These are phyloP conservation scores for Penicillium frequentans DNA, from an alignment of 2,329 filamentous ascomycete species.

Conservation along the genomic window DNA sequence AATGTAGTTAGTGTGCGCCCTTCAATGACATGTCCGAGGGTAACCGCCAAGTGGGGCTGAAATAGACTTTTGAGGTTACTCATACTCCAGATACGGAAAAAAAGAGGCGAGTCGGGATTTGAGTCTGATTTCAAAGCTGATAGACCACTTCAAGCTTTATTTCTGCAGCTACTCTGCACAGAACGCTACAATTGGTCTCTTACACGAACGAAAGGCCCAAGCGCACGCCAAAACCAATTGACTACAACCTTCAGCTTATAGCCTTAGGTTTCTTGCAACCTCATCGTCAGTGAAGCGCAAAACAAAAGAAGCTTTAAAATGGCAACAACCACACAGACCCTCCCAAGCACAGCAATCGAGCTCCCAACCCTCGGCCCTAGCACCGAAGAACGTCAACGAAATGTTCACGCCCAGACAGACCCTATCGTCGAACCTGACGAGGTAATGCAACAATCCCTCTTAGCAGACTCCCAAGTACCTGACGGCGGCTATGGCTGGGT, in stretches of 20 bases:
- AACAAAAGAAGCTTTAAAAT: background rate
- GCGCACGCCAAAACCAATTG: background rate
- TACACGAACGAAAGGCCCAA: background rate
- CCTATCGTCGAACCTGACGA: constrained; percentile 20
- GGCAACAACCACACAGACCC: constrained; percentile 15
- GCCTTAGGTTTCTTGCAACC: background rate
- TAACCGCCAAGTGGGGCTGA: constrained; percentile 5
- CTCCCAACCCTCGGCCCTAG: constrained; percentile 8
- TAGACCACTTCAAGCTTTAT: background rate
- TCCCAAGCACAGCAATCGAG: constrained; percentile 18
- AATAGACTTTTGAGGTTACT: background rate
- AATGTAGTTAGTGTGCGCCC: background rate
- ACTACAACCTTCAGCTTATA: background rate
- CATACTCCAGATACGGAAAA: background rate
- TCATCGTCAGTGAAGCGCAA: background rate
- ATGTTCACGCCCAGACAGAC: constrained; percentile 5
- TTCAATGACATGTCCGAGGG: constrained; percentile 2
- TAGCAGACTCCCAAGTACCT: constrained; percentile 45
- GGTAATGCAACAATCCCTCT: constrained; percentile 45
- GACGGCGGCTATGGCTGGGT: constrained; percentile 32
- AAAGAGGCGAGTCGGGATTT: background rate
- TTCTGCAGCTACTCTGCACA: background rate
- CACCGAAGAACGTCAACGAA: constrained; percentile 15
- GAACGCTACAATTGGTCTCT: background rate
- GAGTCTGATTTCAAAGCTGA: background rate